phyloP scores from a whole-genome alignment of 1,284 basidiomycete genomes.

The Ceratobasidium sp. region DNA sequence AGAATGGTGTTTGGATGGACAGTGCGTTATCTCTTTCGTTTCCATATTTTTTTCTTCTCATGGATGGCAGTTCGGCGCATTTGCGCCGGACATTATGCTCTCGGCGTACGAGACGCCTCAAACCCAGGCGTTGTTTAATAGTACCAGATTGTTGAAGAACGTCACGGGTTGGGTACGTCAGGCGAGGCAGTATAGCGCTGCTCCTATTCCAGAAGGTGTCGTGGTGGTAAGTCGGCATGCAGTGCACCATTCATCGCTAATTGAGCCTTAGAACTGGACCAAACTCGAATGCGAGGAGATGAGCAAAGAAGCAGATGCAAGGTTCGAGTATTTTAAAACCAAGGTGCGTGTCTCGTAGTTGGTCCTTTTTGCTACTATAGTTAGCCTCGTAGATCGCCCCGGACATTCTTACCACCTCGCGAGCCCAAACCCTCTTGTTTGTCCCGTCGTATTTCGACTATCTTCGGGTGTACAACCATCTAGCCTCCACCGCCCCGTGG shows the following conservation, averaged over 20 bases:
- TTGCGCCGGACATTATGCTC: constrained; percentile 93
- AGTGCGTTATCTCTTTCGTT: constrained; percentile 66
- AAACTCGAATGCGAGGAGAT: constrained; percentile 81
- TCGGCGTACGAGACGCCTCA: constrained; percentile 93
- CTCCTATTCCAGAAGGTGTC: constrained; percentile 83
- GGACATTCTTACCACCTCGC: constrained; percentile 86
- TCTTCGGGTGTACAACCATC: constrained; percentile 88
- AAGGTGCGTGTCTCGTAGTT: constrained; percentile 65
- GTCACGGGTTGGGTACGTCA: constrained; percentile 85
- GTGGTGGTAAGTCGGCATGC: constrained; percentile 73
- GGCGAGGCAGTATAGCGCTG: constrained; percentile 75
- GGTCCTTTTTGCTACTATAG: background rate
- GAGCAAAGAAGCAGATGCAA: constrained; percentile 86
- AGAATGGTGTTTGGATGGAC: constrained; percentile 95
- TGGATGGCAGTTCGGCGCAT: constrained; percentile 71
- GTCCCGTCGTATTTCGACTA: constrained; percentile 98
- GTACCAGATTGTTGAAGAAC: constrained; percentile 72
- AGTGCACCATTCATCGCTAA: background rate
- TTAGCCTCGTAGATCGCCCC: constrained; percentile 83
- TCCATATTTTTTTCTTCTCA: constrained; percentile 11
- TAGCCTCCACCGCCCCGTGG: constrained; percentile 78
- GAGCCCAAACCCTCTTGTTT: constrained; percentile 88
- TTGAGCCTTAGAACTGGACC: constrained; percentile 69
- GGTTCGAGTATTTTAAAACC: constrained; percentile 88
- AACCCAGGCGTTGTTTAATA: constrained; percentile 82